Evolutionary conservation across 768 basidiomycete genomes (phyloP).

Genomic region (Amanita jacksonii): DNA sequence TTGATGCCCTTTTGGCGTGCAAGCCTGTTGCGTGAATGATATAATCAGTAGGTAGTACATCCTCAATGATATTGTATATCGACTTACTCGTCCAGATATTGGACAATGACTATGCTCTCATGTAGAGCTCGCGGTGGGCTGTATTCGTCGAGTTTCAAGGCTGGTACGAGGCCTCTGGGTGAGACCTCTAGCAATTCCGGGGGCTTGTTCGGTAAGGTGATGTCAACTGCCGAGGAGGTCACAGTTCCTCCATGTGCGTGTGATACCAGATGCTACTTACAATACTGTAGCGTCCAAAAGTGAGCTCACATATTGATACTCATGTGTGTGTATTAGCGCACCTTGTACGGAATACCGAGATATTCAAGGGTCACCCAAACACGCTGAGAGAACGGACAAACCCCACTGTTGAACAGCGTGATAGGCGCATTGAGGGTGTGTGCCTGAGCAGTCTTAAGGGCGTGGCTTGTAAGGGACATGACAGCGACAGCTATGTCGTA

Average conservation of each 20-base stretch:
- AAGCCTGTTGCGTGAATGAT: not conserved
- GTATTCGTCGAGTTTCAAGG: constrained; percentile 43
- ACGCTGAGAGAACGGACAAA: constrained; percentile 78
- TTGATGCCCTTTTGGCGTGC: constrained; percentile 23
- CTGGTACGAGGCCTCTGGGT: constrained; percentile 77
- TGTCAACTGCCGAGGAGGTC: constrained; percentile 46
- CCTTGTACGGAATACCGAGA: constrained; percentile 63
- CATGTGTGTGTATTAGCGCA: constrained; percentile 16
- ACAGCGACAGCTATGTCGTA: too few relatives aligned
- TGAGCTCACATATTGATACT: not conserved
- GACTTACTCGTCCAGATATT: constrained; percentile 68
- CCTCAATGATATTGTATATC: not conserved
- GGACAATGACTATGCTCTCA: constrained; percentile 73
- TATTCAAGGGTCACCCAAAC: constrained; percentile 74
- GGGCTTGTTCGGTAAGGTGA: constrained; percentile 78
- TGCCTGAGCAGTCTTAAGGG: too few relatives aligned
- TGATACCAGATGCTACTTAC: too few relatives aligned
- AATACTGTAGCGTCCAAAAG: constrained; percentile 10
- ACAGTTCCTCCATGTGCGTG: not conserved
- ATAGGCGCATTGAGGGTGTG: too few relatives aligned
- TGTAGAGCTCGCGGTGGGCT: constrained; percentile 55
- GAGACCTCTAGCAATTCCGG: constrained; percentile 70
- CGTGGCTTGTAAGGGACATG: too few relatives aligned
- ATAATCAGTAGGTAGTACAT: not conserved
- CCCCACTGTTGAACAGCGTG: constrained; percentile 65